Conservation (phyloP, 1,284 basidiomycete species). For the Cryptococcus deneoformans region DNA sequence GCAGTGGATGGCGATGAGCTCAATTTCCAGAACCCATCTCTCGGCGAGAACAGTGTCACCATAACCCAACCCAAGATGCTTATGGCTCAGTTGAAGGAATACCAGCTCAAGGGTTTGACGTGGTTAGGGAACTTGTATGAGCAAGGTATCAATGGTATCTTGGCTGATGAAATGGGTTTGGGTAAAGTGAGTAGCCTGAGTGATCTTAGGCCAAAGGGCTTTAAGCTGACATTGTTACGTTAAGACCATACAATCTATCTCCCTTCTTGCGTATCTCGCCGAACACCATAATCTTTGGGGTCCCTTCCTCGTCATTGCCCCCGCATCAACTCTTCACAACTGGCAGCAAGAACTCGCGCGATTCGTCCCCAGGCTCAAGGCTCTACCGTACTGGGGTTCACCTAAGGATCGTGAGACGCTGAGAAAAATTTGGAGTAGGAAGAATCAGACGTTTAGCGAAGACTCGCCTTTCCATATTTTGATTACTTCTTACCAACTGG, state of each 20-base stretch:
- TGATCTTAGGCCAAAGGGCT: neutral
- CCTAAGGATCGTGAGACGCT: conserved; percentile 94
- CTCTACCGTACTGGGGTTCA: conserved; percentile 97
- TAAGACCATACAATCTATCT: conserved; percentile 99
- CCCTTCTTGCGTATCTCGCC: conserved; percentile 92
- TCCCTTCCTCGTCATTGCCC: conserved; percentile 98
- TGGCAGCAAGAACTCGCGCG: conserved; percentile 99
- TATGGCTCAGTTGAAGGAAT: conserved; percentile 96
- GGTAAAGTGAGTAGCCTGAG: conserved; percentile 63
- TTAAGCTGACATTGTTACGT: neutral
- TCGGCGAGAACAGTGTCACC: conserved; percentile 79
- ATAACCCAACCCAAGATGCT: conserved; percentile 95
- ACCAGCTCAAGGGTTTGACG: conserved; percentile 96
- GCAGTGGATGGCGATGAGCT: conserved; percentile 90
- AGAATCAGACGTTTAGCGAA: conserved; percentile 92
- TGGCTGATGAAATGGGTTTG: conserved; percentile 98
- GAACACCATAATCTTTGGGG: conserved; percentile 99
- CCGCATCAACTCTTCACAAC: conserved; percentile 96
- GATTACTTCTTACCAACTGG: conserved; percentile 96
- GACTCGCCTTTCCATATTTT: conserved; percentile 97
- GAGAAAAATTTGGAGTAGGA: conserved; percentile 98
- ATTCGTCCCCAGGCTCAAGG: conserved; percentile 92
- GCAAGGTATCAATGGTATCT: conserved; percentile 97
- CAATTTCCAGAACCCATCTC: conserved; percentile 98
- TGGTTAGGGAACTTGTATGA: conserved; percentile 99